Conservation (phyloP, 192 early-diverging fungal species). For the Obelidium mucronatum region DNA sequence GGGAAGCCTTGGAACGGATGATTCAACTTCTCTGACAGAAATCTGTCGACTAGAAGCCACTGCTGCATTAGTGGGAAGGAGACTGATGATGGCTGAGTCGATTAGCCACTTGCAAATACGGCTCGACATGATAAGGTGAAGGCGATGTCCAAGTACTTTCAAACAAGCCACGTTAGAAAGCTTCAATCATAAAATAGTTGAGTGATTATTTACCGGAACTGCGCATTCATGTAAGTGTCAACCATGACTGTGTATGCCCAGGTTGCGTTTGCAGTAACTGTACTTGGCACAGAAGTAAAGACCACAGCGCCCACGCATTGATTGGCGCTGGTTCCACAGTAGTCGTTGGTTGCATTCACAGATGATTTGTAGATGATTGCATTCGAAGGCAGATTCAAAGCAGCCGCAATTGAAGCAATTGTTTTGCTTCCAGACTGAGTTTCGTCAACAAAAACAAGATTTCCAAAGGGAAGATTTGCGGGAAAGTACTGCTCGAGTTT, state of each 20-base stretch:
- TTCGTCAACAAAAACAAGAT: neutral
- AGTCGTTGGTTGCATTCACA: neutral
- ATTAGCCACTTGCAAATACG: neutral
- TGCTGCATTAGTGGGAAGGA: neutral
- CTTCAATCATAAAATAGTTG: too few relatives aligned
- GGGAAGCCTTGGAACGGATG: neutral
- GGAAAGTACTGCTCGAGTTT: slow-evolving; percentile 1
- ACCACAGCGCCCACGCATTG: neutral
- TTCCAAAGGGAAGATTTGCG: neutral
- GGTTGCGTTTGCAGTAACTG: neutral
- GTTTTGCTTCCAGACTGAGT: neutral
- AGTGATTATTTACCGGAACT: neutral
- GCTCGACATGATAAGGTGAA: neutral
- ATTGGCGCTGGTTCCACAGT: neutral
- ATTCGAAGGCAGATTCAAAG: neutral
- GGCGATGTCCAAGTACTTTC: neutral
- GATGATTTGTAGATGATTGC: neutral
- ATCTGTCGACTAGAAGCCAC: neutral
- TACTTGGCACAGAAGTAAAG: neutral
- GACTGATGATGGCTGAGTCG: neutral
- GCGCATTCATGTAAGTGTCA: neutral
- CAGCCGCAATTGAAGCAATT: neutral
- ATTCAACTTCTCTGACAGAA: neutral
- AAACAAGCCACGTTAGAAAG: too few relatives aligned
- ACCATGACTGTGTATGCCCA: neutral